Evolutionary conservation across 306 rosid genomes (phyloP), one percentile per base, ranked within the genome.

Genomic region (Carpinus viminea): DNA sequence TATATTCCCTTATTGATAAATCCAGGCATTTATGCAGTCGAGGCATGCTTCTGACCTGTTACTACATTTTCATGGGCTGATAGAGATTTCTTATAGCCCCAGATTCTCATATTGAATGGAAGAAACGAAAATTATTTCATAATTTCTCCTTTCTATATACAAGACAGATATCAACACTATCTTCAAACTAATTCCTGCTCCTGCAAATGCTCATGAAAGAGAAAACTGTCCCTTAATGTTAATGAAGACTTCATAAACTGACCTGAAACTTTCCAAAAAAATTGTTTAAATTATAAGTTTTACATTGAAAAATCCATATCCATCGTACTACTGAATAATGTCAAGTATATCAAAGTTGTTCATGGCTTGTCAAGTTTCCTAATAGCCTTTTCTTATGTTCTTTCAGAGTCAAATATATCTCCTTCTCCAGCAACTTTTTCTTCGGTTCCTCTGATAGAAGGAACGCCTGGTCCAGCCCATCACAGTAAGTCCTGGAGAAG

Each of bases 381-480:
- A 28, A 48, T 34, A 24, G 7, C 55, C 78, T 3, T 70, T 28
- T 56, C n/a, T 66, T 51, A 24, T 59, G 31, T 79, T 85, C 83
- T 75, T 69, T 69, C 78, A 89, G 97, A 88, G 16, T 85, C 81
- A 64, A 80, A 66, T 50, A 69, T 83, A 76, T 80, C 92, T 74
- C 91, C 91, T 47, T 85, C 93, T 60, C 92, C 91, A n/a, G 77
- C 81, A 72, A 75, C 62, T 64, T 72, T 76, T 21, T 75, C 84
- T 7, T 82, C 77, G 73, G 77, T 74, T 82, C 79, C 86, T 88
- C 86, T 91, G n/a, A 64, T 83, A 2, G 81, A 68, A 78, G 79
- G 76, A 85, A 75, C 88, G 15, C 84, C 87, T 26, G 73, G 80
- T 74, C 77, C 81, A 68, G 47, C 70, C 13, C 82, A 72, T 72